These are phyloP conservation scores for Aspergillus bombycis DNA, from an alignment of 2,329 filamentous ascomycete species.

Conservation along the genomic window DNA sequence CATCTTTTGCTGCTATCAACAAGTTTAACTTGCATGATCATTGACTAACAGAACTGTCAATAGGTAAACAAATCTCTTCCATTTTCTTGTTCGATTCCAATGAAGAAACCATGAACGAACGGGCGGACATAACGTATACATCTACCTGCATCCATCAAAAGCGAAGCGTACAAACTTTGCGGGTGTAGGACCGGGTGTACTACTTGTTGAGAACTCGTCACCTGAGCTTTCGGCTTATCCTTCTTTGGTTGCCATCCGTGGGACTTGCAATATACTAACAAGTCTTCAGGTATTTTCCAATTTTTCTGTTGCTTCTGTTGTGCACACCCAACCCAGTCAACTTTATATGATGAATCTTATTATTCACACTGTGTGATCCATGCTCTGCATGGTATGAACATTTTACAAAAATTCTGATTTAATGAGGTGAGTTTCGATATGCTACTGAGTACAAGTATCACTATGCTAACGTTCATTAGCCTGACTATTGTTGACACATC, in stretches of 20 bases:
- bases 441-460: not conserved
- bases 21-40: slow-evolving; percentile 20
- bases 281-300: slow-evolving; percentile 31
- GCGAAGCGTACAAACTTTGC: slow-evolving; percentile 67
- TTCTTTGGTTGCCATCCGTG: slow-evolving; percentile 24
- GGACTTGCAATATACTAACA: slow-evolving; percentile 25
- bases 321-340: slow-evolving; percentile 32
- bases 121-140: slow-evolving; percentile 67
- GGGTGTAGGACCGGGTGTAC: slow-evolving; percentile 55
- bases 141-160: slow-evolving; percentile 55
- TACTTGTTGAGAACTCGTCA: slow-evolving; percentile 73
- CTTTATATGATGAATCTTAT: slow-evolving; percentile 63
- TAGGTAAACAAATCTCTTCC: slow-evolving; percentile 37
- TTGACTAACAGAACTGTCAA: slow-evolving; percentile 34
- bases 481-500: slow-evolving; percentile 46
- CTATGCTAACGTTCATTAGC: slow-evolving; percentile 41
- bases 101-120: slow-evolving; percentile 70
- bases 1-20: slow-evolving; percentile 20
- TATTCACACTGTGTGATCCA: slow-evolving; percentile 74
- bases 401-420: slow-evolving; percentile 70
- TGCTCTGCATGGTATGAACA: slow-evolving; percentile 61
- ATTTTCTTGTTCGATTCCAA: slow-evolving; percentile 33
- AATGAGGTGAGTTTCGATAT: slow-evolving; percentile 58
- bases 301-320: slow-evolving; percentile 15
- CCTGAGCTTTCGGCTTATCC: slow-evolving; percentile 52